These are phyloP conservation scores for Podochytrium sp. DNA, from an alignment of 192 early-diverging fungal species.

Conservation along the genomic window DNA sequence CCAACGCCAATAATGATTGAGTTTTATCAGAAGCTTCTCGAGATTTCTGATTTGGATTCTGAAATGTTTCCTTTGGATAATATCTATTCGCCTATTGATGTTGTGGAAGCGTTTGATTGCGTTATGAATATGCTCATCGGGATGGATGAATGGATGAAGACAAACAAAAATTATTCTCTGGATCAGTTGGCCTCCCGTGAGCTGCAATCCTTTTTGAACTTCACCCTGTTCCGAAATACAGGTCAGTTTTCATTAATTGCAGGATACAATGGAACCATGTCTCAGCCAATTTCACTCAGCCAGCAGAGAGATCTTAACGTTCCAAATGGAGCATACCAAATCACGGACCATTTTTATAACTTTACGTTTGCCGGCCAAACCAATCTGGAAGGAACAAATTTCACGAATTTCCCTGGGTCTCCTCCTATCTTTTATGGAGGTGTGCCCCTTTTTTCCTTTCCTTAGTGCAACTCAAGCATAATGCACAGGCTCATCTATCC, in stretches of 20 bases:
- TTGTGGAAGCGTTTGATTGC: neutral
- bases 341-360: slow-evolving; percentile 1
- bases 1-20: neutral
- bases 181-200: neutral
- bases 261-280: neutral
- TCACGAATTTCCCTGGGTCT: neutral
- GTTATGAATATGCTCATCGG: neutral
- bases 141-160: neutral
- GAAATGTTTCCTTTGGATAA: neutral
- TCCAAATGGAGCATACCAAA: neutral
- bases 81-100: neutral
- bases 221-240: neutral
- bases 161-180: neutral
- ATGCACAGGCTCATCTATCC: neutral
- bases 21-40: neutral
- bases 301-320: slow-evolving; percentile 1
- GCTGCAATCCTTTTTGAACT: neutral
- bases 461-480: no score
- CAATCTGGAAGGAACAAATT: neutral
- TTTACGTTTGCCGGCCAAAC: slow-evolving; percentile 7
- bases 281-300: neutral
- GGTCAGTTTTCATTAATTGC: neutral
- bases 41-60: neutral
- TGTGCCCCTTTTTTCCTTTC: no score
- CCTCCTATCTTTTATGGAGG: slow-evolving; percentile 2